phyloP scores from a whole-genome alignment of 1,284 basidiomycete genomes.

The Austropuccinia psidii region DNA sequence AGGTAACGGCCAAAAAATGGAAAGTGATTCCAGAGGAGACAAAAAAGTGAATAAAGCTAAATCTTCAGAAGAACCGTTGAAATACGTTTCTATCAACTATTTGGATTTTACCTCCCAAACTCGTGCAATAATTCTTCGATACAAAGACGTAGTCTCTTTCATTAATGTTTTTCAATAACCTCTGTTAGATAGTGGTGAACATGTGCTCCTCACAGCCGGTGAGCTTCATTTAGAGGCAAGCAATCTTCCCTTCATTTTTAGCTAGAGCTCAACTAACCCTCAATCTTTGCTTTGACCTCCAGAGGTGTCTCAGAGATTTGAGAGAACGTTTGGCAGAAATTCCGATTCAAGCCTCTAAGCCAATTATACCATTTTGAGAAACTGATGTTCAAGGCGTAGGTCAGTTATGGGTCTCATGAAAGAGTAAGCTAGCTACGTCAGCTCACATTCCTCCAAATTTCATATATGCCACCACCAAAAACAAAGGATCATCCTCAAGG shows the following conservation, averaged over 20 bases:
- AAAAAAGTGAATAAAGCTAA: no score
- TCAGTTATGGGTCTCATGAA: constrained; percentile 46
- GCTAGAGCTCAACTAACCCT: no score
- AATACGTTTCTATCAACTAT: no score
- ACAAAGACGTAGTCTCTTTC: no score
- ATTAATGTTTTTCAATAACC: no score
- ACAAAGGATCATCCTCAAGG: constrained; percentile 65
- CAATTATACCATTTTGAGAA: constrained; percentile 96
- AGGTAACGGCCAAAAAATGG: no score
- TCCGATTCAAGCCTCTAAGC: constrained; percentile 84
- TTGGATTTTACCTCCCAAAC: no score
- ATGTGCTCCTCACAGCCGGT: constrained; percentile 92
- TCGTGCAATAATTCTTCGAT: no score
- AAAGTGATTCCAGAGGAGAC: no score
- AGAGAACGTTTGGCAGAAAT: constrained; percentile 88
- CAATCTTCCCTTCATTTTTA: no score
- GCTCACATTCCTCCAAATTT: not conserved
- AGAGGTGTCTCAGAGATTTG: constrained; percentile 94
- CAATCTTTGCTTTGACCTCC: not conserved
- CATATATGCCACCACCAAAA: constrained; percentile 81
- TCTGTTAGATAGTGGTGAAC: constrained; percentile 91
- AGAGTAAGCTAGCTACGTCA: no score
- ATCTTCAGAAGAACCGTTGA: no score
- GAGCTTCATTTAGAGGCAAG: constrained; percentile 88
- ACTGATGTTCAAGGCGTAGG: constrained; percentile 74